A percentile compares a stretch with the other conserved stretches of the same genome.
Conservation (phyloP, 1,284 basidiomycete genomes). For the Bjerkandera adusta region DNA sequence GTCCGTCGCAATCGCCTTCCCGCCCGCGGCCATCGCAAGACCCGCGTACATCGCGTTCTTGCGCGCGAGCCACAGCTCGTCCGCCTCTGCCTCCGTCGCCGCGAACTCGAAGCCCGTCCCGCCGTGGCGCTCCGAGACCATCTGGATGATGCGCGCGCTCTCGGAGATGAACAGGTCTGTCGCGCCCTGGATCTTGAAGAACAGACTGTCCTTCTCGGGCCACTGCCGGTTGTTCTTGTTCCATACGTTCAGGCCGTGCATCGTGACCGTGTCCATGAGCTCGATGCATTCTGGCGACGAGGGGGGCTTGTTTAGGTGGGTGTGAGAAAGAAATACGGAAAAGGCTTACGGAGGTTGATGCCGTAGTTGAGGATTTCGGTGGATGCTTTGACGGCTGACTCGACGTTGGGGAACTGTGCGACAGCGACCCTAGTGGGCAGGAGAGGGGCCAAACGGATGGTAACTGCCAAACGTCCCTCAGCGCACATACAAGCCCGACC, state of each 20-base stretch:
- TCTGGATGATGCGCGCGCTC: slow-evolving; percentile 56
- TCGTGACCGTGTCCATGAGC: slow-evolving; percentile 69
- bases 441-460: slow-evolving; percentile 77
- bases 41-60: slow-evolving; percentile 82
- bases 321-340: neutral
- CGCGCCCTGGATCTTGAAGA: slow-evolving; percentile 87
- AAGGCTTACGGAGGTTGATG: slow-evolving; percentile 60
- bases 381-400: slow-evolving; percentile 70
- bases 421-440: slow-evolving; percentile 74
- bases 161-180: slow-evolving; percentile 60
- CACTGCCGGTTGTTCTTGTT: slow-evolving; percentile 52
- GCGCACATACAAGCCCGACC: slow-evolving; percentile 41
- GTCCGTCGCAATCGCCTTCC: slow-evolving; percentile 71
- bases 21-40: slow-evolving; percentile 43
- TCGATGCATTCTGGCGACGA: slow-evolving; percentile 69
- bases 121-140: slow-evolving; percentile 62
- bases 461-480: slow-evolving; percentile 47
- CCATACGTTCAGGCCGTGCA: slow-evolving; percentile 66
- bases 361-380: slow-evolving; percentile 73
- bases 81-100: slow-evolving; percentile 63
- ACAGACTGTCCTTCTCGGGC: slow-evolving; percentile 72
- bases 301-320: neutral
- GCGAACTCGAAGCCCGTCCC: slow-evolving; percentile 74
- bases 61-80: slow-evolving; percentile 80
- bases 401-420: slow-evolving; percentile 66